Conservation (phyloP, 768 basidiomycete species). For the Rickenella mellea region DNA sequence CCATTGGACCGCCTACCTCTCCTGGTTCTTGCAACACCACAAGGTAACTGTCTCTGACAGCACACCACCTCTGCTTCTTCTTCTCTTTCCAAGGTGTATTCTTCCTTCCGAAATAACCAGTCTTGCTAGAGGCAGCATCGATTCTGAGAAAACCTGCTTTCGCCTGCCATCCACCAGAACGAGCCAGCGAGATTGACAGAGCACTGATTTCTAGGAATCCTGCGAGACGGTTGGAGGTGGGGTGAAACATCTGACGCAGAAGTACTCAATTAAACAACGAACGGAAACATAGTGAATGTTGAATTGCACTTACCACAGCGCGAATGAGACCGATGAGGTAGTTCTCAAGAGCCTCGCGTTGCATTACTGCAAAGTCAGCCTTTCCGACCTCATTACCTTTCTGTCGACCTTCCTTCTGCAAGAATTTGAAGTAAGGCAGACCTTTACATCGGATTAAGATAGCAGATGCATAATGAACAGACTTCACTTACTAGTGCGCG, state of each 20-base stretch:
- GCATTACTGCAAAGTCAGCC: constrained; percentile 71
- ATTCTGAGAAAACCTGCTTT: constrained; percentile 82
- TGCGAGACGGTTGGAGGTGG: constrained; percentile 79
- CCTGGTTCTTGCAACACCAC: constrained; percentile 82
- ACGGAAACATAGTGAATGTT: not conserved
- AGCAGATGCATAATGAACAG: not conserved
- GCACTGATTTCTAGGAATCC: constrained; percentile 91
- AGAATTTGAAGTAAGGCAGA: constrained; percentile 85
- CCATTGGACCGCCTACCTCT: constrained; percentile 65
- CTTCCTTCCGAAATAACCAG: constrained; percentile 55
- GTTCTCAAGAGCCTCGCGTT: constrained; percentile 75
- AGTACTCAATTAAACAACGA: constrained; percentile 1
- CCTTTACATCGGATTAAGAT: constrained; percentile 28
- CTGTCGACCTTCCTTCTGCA: constrained; percentile 53
- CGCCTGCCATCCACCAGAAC: constrained; percentile 75
- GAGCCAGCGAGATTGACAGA: constrained; percentile 71
- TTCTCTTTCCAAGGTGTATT: constrained; percentile 48
- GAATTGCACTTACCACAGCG: constrained; percentile 58
- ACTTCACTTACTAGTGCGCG: constrained; percentile 52
- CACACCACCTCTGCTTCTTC: constrained; percentile 78
- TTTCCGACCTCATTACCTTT: constrained; percentile 43
- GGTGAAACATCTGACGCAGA: constrained; percentile 82
- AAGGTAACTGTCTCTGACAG: constrained; percentile 85
- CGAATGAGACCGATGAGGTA: constrained; percentile 85
- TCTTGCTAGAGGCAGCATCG: constrained; percentile 40